Percentiles rank a stretch among this genome's conserved stretches.
Conservation (phyloP, 2,329 filamentous ascomycete genomes). For the Arthrocladium fulminans region DNA sequence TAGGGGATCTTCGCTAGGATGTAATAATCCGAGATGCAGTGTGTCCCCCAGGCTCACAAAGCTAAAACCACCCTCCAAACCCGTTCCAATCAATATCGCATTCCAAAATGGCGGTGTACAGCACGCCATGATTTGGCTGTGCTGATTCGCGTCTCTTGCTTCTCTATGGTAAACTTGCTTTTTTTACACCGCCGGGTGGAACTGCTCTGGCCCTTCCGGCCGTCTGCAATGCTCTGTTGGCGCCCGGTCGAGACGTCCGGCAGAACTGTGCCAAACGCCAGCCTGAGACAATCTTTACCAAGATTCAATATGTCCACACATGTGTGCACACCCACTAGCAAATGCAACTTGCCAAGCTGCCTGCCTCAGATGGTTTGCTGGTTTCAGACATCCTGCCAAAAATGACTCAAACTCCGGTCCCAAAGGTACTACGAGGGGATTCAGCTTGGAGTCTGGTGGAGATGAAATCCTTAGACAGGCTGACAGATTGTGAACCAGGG, state of each 20-base stretch:
- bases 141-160: background rate
- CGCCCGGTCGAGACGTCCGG: background rate
- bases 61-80: background rate
- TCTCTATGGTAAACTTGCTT: background rate
- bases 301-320: background rate
- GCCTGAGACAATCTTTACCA: background rate
- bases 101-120: conserved; percentile 3
- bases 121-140: background rate
- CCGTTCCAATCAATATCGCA: background rate
- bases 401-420: background rate
- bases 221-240: background rate
- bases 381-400: background rate
- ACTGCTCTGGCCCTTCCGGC: conserved; percentile 1
- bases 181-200: background rate
- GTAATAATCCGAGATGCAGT: no score
- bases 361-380: background rate
- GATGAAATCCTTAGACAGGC: background rate
- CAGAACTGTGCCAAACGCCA: background rate
- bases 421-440: background rate
- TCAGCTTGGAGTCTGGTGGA: conserved; percentile 1
- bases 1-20: no score
- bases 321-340: background rate
- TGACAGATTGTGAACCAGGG: background rate
- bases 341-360: background rate
- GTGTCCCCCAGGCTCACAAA: background rate